phyloP scores from a whole-genome alignment of 805 yeast species.

The Kodamaea nitidulidarum region DNA sequence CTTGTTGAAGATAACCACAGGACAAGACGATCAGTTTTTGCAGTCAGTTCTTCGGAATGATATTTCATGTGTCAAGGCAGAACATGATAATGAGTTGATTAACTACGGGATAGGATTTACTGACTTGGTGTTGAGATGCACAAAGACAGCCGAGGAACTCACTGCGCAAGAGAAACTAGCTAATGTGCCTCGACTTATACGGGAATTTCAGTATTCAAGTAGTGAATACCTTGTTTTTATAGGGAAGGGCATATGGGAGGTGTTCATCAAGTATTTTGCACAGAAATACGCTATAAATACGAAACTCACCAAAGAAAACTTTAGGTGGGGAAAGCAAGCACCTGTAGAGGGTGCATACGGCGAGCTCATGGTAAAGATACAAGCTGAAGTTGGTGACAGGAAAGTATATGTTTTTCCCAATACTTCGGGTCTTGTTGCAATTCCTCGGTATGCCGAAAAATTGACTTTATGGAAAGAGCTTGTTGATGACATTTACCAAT shows the following conservation, averaged over 20 bases:
- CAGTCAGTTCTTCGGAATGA: conserved; percentile 11
- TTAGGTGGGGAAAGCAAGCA: conserved; percentile 51
- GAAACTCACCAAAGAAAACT: conserved; percentile 26
- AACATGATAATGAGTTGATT: conserved; percentile 41
- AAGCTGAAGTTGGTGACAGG: conserved; percentile 15
- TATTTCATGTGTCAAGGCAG: conserved; percentile 20
- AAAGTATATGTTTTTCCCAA: conserved; percentile 60
- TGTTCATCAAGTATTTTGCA: conserved; percentile 38
- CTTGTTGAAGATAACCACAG: conserved; percentile 21
- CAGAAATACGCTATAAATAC: conserved; percentile 22
- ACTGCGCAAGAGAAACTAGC: conserved; percentile 46
- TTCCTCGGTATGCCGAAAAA: conserved; percentile 42
- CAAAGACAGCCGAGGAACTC: conserved; percentile 55
- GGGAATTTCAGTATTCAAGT: conserved; percentile 33
- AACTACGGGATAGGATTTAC: conserved; percentile 61
- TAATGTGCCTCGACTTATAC: conserved; percentile 51
- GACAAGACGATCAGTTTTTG: conserved; percentile 14
- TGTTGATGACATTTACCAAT: conserved; percentile 17
- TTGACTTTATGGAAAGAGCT: conserved; percentile 47
- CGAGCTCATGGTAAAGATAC: conserved; percentile 15
- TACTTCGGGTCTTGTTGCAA: conserved; percentile 67
- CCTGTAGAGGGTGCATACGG: conserved; percentile 2
- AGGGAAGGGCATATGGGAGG: conserved; percentile 76
- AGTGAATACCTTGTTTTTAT: conserved; percentile 53
- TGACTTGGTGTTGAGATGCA: conserved; percentile 63